Evolutionary conservation across 768 basidiomycete species (phyloP), one percentile per base, ranked within the genome.

Genomic region (Pholiota conissans): DNA sequence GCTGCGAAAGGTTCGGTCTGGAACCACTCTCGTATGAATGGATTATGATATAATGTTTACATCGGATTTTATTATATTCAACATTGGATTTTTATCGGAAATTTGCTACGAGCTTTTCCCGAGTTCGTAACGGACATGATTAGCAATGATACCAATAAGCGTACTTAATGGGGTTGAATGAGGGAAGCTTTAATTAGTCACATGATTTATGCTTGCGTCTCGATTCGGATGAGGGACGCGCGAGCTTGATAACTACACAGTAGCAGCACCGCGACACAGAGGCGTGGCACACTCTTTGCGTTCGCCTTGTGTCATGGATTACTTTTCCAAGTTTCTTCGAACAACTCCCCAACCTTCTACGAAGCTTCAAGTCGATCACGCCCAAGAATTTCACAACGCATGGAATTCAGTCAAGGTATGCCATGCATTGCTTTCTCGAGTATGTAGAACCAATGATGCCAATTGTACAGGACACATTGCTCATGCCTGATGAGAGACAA

Each of bases 401-500:
- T 94, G 91, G 91, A 79, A 77, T 59, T 70, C 79, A 37, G 79
- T 93, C 72, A 87, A 90, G 79, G 91, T 90, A 45, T 8, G 18
- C n/a, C n/a, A n/a, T n/a, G n/a, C n/a, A n/a, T n/a, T n/a, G n/a
- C n/a, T n/a, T n/a, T n/a, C n/a, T n/a, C n/a, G n/a, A n/a, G n/a
- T n/a, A n/a, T n/a, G n/a, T n/a, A n/a, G n/a, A n/a, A n/a, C 34
- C 52, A 53, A 39, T 20, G n/a, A 26, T 4, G 46, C 11, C 30
- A 28, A 28, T 62, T n/a, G n/a, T n/a, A n/a, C n/a, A 95, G 94
- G 84, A 84, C 62, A 95, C 91, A 4, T 82, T 97, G n/a, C 74
- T 83, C 48, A 80, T 90, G 67, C 94, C 95, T 0, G 93, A 97
- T 71, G 94, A 97, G 75, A 81, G 94, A 37, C 93, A 95, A 70